These are phyloP conservation scores for Clarireedia paspali DNA, from an alignment of 2,329 filamentous ascomycete species.

Conservation along the genomic window DNA sequence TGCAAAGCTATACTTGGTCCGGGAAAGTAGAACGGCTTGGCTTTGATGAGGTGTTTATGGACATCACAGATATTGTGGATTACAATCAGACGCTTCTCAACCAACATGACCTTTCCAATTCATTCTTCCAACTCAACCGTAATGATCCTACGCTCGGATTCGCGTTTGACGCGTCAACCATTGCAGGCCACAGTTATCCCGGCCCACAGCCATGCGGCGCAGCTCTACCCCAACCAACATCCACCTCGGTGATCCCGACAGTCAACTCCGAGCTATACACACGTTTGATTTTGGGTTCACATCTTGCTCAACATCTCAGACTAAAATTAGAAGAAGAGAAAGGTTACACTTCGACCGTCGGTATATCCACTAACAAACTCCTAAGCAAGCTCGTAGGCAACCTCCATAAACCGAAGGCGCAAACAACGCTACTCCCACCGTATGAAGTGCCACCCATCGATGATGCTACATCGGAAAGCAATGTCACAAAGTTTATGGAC, in stretches of 20 bases:
- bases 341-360: conserved; percentile 82
- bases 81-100: conserved; percentile 75
- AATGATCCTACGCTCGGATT: conserved; percentile 77
- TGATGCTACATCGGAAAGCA: conserved; percentile 33
- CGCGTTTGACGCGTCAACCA: conserved; percentile 59
- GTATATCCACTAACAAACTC: conserved; percentile 80
- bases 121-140: conserved; percentile 73
- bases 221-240: neutral
- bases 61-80: conserved; percentile 78
- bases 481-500: conserved; percentile 65
- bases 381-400: conserved; percentile 79
- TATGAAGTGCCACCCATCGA: conserved; percentile 31
- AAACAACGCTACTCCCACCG: conserved; percentile 74
- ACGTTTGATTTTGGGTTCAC: conserved; percentile 71
- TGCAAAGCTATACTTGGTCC: conserved; percentile 71
- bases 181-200: conserved; percentile 48
- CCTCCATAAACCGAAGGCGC: conserved; percentile 76
- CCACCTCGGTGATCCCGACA: conserved; percentile 5
- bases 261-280: conserved; percentile 16
- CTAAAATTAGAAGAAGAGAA: conserved; percentile 63
- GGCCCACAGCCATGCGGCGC: conserved; percentile 4
- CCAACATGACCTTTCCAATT: conserved; percentile 49
- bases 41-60: conserved; percentile 70
- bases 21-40: conserved; percentile 72
- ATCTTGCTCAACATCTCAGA: conserved; percentile 70